Evolutionary conservation across 805 yeast genomes (phyloP).

Genomic region (Blastobotrys terrestris): DNA sequence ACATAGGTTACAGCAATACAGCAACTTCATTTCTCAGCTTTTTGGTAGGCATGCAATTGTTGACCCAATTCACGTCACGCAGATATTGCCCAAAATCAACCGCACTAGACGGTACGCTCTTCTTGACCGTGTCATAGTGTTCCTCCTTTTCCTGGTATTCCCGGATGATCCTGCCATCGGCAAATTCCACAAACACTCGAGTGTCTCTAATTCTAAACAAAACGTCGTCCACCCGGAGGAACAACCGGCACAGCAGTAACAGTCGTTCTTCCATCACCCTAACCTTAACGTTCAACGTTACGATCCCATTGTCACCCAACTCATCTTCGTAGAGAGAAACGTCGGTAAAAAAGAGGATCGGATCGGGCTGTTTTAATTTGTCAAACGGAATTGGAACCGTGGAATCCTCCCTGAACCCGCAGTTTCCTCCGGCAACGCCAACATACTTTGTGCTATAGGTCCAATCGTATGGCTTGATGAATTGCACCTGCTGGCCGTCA

Average conservation of each 20-base stretch:
- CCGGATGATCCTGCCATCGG: constrained; percentile 54
- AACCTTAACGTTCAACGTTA: constrained; percentile 68
- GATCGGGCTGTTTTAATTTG: constrained; percentile 66
- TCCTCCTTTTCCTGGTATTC: constrained; percentile 72
- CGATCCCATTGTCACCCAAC: constrained; percentile 90
- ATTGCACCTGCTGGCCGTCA: constrained; percentile 39
- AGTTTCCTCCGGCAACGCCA: constrained; percentile 30
- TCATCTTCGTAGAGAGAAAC: constrained; percentile 89
- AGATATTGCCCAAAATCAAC: constrained; percentile 67
- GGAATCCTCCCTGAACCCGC: not conserved
- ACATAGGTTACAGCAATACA: not conserved
- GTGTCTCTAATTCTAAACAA: constrained; percentile 79
- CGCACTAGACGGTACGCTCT: constrained; percentile 40
- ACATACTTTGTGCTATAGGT: constrained; percentile 78
- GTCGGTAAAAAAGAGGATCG: constrained; percentile 85
- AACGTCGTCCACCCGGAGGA: constrained; percentile 86
- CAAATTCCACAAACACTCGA: constrained; percentile 73
- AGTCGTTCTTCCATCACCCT: constrained; percentile 84
- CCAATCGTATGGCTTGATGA: constrained; percentile 91
- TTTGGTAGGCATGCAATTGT: constrained; percentile 34
- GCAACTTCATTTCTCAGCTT: not conserved
- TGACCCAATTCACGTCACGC: constrained; percentile 85
- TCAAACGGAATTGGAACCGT: constrained; percentile 54
- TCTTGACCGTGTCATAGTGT: constrained; percentile 38
- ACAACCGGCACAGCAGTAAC: constrained; percentile 67